Evolutionary conservation across 2,329 filamentous ascomycete genomes (phyloP).

Genomic region (Hymenoscyphus infarciens): DNA sequence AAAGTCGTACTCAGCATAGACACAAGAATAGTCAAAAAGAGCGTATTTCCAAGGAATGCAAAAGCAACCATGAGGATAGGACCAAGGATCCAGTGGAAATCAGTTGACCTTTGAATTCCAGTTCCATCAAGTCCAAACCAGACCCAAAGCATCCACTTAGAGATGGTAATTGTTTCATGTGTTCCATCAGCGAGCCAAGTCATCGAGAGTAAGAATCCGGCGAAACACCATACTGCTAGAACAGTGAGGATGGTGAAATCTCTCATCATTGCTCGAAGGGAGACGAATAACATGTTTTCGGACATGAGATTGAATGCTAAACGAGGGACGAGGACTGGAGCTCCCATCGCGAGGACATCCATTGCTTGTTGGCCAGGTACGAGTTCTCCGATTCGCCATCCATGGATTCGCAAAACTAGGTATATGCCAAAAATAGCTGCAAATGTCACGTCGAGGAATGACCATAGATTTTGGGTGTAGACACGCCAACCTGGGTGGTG

Average conservation of each 20-base stretch:
- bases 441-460: conserved; percentile 79
- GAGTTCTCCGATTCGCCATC: conserved; percentile 48
- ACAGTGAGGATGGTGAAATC: conserved; percentile 77
- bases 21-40: conserved; percentile 85
- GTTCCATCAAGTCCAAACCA: conserved; percentile 79
- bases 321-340: conserved; percentile 72
- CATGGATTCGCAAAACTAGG: conserved; percentile 63
- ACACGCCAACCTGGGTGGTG: conserved; percentile 57
- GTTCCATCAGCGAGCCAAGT: conserved; percentile 69
- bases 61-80: conserved; percentile 79
- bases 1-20: conserved; percentile 86
- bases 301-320: conserved; percentile 80
- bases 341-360: conserved; percentile 75
- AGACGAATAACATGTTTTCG: conserved; percentile 80
- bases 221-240: conserved; percentile 78
- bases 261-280: conserved; percentile 77
- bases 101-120: conserved; percentile 52
- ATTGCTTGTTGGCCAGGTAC: conserved; percentile 62
- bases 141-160: conserved; percentile 90
- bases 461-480: conserved; percentile 86
- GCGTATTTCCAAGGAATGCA: conserved; percentile 79
- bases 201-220: conserved; percentile 75
- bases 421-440: conserved; percentile 68
- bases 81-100: conserved; percentile 77
- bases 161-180: conserved; percentile 65